Evolutionary conservation across 2,329 filamentous ascomycete genomes (phyloP).

Genomic region (Dactylella cylindrospora): DNA sequence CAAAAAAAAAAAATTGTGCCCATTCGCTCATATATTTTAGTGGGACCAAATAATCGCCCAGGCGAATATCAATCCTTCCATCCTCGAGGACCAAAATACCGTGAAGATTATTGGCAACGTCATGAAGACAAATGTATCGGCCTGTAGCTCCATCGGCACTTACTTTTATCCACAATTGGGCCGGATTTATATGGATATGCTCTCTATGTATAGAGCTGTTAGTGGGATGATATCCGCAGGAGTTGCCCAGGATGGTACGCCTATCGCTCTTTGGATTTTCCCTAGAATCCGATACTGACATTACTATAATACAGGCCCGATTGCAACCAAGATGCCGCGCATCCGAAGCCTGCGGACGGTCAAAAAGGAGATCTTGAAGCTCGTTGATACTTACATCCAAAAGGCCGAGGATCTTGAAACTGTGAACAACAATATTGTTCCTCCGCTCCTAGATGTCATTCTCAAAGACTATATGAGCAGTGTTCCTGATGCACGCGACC

Average conservation of each 20-base stretch:
- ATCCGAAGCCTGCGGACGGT: constrained; percentile 93
- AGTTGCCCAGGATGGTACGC: constrained; percentile 76
- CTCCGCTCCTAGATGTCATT: constrained; percentile 90
- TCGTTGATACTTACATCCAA: constrained; percentile 96
- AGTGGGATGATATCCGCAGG: constrained; percentile 93
- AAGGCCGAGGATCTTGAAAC: constrained; percentile 95
- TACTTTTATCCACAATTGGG: constrained; percentile 99
- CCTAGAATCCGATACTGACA: constrained; percentile 1
- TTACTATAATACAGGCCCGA: constrained; percentile 73
- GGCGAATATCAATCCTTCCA: constrained; percentile 79
- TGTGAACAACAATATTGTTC: constrained; percentile 90
- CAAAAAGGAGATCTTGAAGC: constrained; percentile 98
- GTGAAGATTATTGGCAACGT: constrained; percentile 99
- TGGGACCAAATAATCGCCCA: constrained; percentile 94
- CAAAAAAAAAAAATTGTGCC: background rate
- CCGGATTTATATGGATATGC: constrained; percentile 95
- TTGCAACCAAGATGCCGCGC: constrained; percentile 96
- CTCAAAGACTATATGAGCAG: constrained; percentile 96
- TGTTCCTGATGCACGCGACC: constrained; percentile 90
- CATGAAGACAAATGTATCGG: constrained; percentile 99
- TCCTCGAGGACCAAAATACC: constrained; percentile 86
- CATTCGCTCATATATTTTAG: constrained; percentile 45
- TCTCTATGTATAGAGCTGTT: constrained; percentile 98
- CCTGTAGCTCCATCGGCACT: constrained; percentile 89
- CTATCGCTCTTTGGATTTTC: background rate